Base-by-base conservation (phyloP, 2,329 filamentous ascomycete species). In the Annulohypoxylon truncatum region DNA sequence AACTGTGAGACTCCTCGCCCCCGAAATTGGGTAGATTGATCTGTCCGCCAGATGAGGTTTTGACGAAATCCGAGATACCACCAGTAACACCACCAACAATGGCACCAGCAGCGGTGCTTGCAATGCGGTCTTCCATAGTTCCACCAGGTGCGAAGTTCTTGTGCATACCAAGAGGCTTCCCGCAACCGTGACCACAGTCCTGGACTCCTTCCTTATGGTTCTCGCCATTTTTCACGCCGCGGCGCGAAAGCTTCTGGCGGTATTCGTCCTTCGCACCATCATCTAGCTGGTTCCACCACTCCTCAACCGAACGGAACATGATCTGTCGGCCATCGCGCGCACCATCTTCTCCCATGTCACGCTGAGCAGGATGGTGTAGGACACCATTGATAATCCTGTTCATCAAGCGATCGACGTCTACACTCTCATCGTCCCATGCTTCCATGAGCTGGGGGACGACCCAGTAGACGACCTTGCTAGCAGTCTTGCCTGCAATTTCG, bases 161-260 rank as follows among this genome's bases (percentile, higher is more conserved):
- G 68, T 89, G 88, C 87, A 96, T 92, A 69, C 89, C 87, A 9
- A 97, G 83, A 79, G 94, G 94, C 65, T 92, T 89, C 66, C 81
- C 83, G 75, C 93, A 97, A 54, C 93, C 93, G 76, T 97, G 93
- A 4, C 94, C 94, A 55, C 87, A 90, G 78, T 97, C 94, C 13
- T 93, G 81, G 9, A 95, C 90, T 26, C 92, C 93, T 72, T 93
- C 89, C 79, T 93, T 95, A 81, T 97, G 94, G 79, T 97, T 97
- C 66, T 90, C 84, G 13, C 92, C 92, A 48, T 87, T 83, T 77
- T 89, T 78, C 52, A 97, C 93, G 63, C 95, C 94, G 0, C 91
- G 84, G 15, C 93, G 89, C 72, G 90, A 92, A 47, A 97, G 85
- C 80, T 94, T 91, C 54, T 85, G 80, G 59, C 93, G 90, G 68